Evolutionary conservation across 352 stramenopile species (phyloP), one percentile per base, ranked within the genome.

Genomic region (Pythium phragmitis): DNA sequence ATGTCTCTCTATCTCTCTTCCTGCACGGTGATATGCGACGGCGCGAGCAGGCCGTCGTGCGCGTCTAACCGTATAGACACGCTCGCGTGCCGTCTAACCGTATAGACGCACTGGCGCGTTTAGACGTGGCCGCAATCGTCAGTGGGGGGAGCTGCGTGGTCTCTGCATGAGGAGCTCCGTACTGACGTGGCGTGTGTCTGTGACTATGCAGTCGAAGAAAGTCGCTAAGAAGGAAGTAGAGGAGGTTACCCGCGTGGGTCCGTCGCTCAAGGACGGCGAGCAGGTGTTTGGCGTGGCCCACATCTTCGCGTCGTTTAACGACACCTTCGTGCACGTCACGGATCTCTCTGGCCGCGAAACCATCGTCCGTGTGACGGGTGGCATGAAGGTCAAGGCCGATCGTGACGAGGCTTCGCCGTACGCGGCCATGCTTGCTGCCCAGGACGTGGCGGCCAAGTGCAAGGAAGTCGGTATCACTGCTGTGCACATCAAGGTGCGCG

Each of bases 311-410:
- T 99, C 92, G 69, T 99, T 99, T 88, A 99, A 99, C 83, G 98
- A 99, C 85, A 99, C 98, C 60, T 99, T 99, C 81, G 97, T 99
- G 65, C 98, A 99, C 81, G 96, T 99, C 59, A 99, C 98, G 51
- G 98, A 99, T 87, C 89, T 99, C 48, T 99, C 97, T 60, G 98
- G 98, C 73, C 89, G 97, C 54, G 98, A 99, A 83, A 99, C 98
- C 68, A 96, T 99, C 77, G 94, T 98, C 67, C 97, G 98, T 80
- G 97, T 99, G 52, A 99, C 98, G 9, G 98, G 98, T 73, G 98
- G 98, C 66, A 99, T 99, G 98, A 99, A 99, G 87, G 98, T 99
- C 57, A 99, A 99, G 93, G 97, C 97, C 57, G 98, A 99, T 83
- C 96, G 97, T 80, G 98, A 99, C 75, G 98, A 99, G 85, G 97